phyloP scores from a whole-genome alignment of 257 asterid species.

The Nicotiana noctiflora region DNA sequence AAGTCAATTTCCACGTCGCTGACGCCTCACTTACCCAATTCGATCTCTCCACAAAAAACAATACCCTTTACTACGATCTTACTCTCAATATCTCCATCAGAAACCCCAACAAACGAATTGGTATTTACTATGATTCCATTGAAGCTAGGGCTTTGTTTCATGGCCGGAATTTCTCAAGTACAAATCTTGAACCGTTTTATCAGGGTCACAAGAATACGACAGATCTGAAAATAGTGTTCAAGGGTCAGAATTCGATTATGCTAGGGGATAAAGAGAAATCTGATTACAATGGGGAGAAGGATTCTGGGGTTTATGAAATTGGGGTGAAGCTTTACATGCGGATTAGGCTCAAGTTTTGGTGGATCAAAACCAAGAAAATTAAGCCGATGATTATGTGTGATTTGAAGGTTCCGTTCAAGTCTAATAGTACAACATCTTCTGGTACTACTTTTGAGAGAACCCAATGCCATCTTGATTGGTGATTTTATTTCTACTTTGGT shows the following conservation, averaged over 20 bases:
- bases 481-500: background rate
- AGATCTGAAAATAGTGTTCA: slow-evolving; percentile 28
- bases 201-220: slow-evolving; percentile 57
- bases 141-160: slow-evolving; percentile 61
- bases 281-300: slow-evolving; percentile 28
- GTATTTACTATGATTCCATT: slow-evolving; percentile 71
- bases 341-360: slow-evolving; percentile 37
- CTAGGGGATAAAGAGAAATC: slow-evolving; percentile 33
- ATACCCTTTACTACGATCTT: slow-evolving; percentile 54
- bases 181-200: slow-evolving; percentile 33
- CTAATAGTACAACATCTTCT: slow-evolving; percentile 33
- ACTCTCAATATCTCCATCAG: slow-evolving; percentile 56
- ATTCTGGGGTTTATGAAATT: slow-evolving; percentile 28
- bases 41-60: slow-evolving; percentile 35
- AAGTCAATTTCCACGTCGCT: slow-evolving; percentile 48
- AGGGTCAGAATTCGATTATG: slow-evolving; percentile 24
- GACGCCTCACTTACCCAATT: slow-evolving; percentile 59
- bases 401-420: slow-evolving; percentile 44
- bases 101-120: slow-evolving; percentile 79
- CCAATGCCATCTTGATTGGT: slow-evolving; percentile 68
- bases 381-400: slow-evolving; percentile 73
- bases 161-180: slow-evolving; percentile 37
- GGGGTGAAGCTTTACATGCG: slow-evolving; percentile 48
- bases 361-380: slow-evolving; percentile 36
- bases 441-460: slow-evolving; percentile 26